Evolutionary conservation across 768 basidiomycete species (phyloP).

Genomic region (Lepiota brunneoincarnata): DNA sequence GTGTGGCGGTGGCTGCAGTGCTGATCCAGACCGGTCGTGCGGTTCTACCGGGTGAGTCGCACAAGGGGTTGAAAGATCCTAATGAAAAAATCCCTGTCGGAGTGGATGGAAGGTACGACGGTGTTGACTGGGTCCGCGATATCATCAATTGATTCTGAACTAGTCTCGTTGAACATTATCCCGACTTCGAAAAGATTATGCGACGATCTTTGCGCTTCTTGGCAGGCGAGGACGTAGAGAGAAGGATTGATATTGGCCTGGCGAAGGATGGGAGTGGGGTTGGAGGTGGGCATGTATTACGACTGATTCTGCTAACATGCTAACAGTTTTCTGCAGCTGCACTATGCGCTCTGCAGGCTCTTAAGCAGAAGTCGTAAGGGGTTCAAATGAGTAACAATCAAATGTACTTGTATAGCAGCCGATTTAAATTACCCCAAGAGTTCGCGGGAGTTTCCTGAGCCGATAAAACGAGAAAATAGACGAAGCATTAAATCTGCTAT

Average conservation of each 20-base stretch:
- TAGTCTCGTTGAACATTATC: conserved; percentile 91
- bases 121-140: conserved; percentile 14
- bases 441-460: no score
- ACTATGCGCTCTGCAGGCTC: conserved; percentile 80
- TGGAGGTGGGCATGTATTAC: conserved; percentile 65
- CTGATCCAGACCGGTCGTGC: conserved; percentile 79
- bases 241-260: conserved; percentile 79
- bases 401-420: background rate
- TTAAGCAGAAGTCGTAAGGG: conserved; percentile 44
- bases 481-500: conserved; percentile 1
- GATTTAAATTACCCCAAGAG: background rate
- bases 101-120: conserved; percentile 81
- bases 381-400: conserved; percentile 11
- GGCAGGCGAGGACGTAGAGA: conserved; percentile 80
- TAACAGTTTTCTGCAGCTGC: conserved; percentile 54
- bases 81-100: conserved; percentile 71
- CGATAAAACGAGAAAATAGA: no score
- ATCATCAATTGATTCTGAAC: background rate
- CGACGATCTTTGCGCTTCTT: conserved; percentile 72
- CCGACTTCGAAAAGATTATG: conserved; percentile 74
- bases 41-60: conserved; percentile 38
- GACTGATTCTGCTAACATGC: conserved; percentile 9
- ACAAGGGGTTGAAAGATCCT: conserved; percentile 26
- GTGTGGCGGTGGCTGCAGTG: conserved; percentile 83
- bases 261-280: conserved; percentile 98